A percentile compares a stretch with the other conserved stretches of the same genome.
These are phyloP conservation scores for Aspergillus affinis DNA, from an alignment of 495 filamentous ascomycete genomes.

Conservation along the genomic window DNA sequence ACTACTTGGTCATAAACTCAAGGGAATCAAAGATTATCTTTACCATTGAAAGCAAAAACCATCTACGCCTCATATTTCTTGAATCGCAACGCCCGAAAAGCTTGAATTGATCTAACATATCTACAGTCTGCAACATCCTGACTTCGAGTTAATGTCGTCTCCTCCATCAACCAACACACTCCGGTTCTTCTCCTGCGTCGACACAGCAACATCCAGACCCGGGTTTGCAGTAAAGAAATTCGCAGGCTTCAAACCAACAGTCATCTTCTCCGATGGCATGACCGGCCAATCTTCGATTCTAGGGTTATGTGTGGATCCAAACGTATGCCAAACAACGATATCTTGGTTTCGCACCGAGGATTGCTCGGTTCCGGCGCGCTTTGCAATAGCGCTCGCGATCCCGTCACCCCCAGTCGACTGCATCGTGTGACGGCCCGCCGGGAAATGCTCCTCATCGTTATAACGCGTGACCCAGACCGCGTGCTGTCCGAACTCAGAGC, in stretches of 20 bases:
- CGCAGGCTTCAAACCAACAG: slow-evolving; percentile 61
- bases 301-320: slow-evolving; percentile 61
- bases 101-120: too few species aligned
- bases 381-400: slow-evolving; percentile 19
- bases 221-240: slow-evolving; percentile 76
- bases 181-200: slow-evolving; percentile 30
- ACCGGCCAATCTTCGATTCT: slow-evolving; percentile 63
- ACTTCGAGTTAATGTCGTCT: not conserved
- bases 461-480: slow-evolving; percentile 80
- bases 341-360: slow-evolving; percentile 50
- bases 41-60: too few species aligned
- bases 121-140: too few species aligned
- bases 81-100: too few species aligned
- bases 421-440: slow-evolving; percentile 81
- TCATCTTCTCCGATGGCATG: slow-evolving; percentile 53
- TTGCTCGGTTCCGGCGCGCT: slow-evolving; percentile 20
- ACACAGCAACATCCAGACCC: slow-evolving; percentile 40
- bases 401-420: slow-evolving; percentile 64
- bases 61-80: too few species aligned
- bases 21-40: too few species aligned
- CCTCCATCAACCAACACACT: slow-evolving; percentile 26
- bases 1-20: too few species aligned
- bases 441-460: slow-evolving; percentile 73
- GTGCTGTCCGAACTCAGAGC: slow-evolving; percentile 76
- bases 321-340: slow-evolving; percentile 52